Conservation (phyloP, 148 eudicot species). For the Fagopyrum homotropicum region DNA sequence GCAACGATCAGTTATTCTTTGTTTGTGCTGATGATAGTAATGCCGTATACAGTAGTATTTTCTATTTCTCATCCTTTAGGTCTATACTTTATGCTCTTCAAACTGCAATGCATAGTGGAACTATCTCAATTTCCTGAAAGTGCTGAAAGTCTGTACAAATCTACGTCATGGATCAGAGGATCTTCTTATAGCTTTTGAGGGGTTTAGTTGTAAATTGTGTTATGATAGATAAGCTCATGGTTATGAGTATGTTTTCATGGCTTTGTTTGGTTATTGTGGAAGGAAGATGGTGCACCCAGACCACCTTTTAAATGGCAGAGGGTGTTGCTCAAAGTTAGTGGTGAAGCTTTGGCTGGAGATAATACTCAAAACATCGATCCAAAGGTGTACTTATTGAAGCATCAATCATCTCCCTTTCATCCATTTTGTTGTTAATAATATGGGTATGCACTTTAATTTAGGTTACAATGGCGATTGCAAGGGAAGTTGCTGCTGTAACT, state of each 20-base stretch:
- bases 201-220: background rate
- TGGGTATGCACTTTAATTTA: constrained; percentile 19
- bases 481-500: constrained; percentile 94
- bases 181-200: background rate
- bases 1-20: background rate
- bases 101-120: background rate
- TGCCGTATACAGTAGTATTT: background rate
- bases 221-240: background rate
- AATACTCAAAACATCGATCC: constrained; percentile 86
- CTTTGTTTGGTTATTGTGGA: constrained; percentile 11
- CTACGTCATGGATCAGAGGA: background rate
- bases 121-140: background rate
- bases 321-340: constrained; percentile 96
- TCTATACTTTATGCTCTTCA: background rate
- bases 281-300: constrained; percentile 38
- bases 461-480: constrained; percentile 94
- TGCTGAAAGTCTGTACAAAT: background rate
- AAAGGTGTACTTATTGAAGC: constrained; percentile 40
- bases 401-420: background rate
- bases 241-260: background rate
- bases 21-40: constrained; percentile 4
- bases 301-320: constrained; percentile 68
- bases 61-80: background rate
- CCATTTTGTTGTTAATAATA: background rate
- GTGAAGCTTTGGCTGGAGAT: constrained; percentile 98